phyloP scores from a whole-genome alignment of 805 yeast genomes.

The Yarrowia sp. region DNA sequence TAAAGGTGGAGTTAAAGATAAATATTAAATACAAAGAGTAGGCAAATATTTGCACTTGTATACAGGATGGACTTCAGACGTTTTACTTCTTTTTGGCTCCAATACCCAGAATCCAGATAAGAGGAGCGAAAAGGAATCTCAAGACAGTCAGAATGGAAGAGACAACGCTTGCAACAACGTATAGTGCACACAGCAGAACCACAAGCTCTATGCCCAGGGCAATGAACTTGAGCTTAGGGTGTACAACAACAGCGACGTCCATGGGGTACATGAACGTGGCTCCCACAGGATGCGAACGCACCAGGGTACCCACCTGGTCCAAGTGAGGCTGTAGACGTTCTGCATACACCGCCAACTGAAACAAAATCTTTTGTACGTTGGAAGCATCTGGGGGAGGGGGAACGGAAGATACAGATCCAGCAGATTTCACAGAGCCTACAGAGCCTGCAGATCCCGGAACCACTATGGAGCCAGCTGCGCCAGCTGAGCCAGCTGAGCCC shows the following conservation, averaged over 20 bases:
- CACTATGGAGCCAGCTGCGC: too few relatives aligned
- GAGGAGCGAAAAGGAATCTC: background rate
- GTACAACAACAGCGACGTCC: background rate
- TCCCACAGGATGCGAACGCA: background rate
- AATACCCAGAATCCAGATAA: conserved; percentile 6
- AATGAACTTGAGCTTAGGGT: background rate
- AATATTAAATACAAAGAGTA: background rate
- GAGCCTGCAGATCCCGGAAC: too few relatives aligned
- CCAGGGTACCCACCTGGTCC: background rate
- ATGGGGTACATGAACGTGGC: conserved; percentile 9
- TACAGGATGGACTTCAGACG: too few relatives aligned
- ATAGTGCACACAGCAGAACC: background rate
- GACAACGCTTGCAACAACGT: conserved; percentile 6
- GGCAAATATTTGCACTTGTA: background rate
- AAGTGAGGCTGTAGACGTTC: background rate
- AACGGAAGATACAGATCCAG: background rate
- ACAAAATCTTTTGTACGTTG: background rate
- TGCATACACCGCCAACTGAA: background rate
- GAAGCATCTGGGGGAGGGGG: background rate
- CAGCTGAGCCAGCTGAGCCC: too few relatives aligned
- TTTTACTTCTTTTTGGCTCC: conserved; percentile 10
- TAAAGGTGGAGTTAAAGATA: background rate
- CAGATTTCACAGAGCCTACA: background rate
- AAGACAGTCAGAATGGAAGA: background rate
- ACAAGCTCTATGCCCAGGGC: background rate